phyloP scores from a whole-genome alignment of 2,329 filamentous ascomycete genomes.

The Xylaria multiplex region DNA sequence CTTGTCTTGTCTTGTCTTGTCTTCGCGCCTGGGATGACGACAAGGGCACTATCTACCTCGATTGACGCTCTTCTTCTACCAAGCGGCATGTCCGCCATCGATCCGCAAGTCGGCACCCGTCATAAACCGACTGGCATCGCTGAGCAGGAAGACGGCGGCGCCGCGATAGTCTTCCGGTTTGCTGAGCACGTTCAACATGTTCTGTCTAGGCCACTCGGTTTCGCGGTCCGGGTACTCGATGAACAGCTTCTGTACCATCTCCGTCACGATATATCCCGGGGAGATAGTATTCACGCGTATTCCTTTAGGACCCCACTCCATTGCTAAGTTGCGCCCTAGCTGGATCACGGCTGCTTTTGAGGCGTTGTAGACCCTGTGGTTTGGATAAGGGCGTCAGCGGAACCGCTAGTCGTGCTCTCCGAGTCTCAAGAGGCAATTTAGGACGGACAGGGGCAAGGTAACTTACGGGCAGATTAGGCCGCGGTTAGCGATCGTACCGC shows the following conservation, averaged over 20 bases:
- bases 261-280: constrained; percentile 81
- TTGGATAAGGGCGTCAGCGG: background rate
- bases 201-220: constrained; percentile 79
- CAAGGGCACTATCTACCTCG: background rate
- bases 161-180: constrained; percentile 76
- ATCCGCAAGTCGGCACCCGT: constrained; percentile 75
- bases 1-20: background rate
- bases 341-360: constrained; percentile 80
- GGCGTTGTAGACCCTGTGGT: constrained; percentile 75
- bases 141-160: constrained; percentile 74
- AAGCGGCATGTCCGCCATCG: constrained; percentile 74
- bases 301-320: constrained; percentile 76
- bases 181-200: constrained; percentile 81
- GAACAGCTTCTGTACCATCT: constrained; percentile 86
- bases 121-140: constrained; percentile 76
- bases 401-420: background rate
- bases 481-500: constrained; percentile 72
- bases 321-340: constrained; percentile 74
- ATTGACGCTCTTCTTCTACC: constrained; percentile 52
- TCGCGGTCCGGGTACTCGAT: constrained; percentile 75
- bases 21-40: background rate
- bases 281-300: constrained; percentile 86
- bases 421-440: background rate
- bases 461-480: constrained; percentile 68
- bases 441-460: background rate